phyloP scores from a whole-genome alignment of 768 basidiomycete genomes.

The Kwoniella dejecticola region DNA sequence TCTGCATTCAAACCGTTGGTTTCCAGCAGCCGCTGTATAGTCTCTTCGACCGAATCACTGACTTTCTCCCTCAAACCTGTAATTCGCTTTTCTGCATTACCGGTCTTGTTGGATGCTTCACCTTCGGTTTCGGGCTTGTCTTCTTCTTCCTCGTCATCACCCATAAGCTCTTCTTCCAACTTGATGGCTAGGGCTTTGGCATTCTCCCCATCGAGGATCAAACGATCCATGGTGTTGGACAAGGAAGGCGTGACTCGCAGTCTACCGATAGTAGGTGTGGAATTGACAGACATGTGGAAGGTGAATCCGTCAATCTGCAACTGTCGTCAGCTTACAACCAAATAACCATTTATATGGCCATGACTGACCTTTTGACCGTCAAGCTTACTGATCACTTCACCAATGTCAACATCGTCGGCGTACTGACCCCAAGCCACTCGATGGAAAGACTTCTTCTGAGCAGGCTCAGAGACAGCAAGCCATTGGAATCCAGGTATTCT shows the following conservation, averaged over 20 bases:
- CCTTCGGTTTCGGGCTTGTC: slow-evolving; percentile 58
- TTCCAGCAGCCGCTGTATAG: slow-evolving; percentile 73
- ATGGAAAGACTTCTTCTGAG: slow-evolving; percentile 90
- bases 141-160: slow-evolving; percentile 20
- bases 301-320: slow-evolving; percentile 90
- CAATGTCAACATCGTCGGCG: slow-evolving; percentile 79
- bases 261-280: slow-evolving; percentile 69
- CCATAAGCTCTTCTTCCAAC: slow-evolving; percentile 67
- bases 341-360: neutral
- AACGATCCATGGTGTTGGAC: slow-evolving; percentile 74
- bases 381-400: slow-evolving; percentile 68
- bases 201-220: slow-evolving; percentile 77
- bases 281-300: slow-evolving; percentile 72
- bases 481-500: slow-evolving; percentile 80
- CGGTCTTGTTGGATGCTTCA: slow-evolving; percentile 47
- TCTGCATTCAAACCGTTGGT: slow-evolving; percentile 66
- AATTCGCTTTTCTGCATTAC: slow-evolving; percentile 36
- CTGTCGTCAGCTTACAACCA: slow-evolving; percentile 8
- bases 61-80: slow-evolving; percentile 60
- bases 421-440: slow-evolving; percentile 93
- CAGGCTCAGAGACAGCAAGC: slow-evolving; percentile 85
- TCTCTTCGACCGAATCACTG: slow-evolving; percentile 77
- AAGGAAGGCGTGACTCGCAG: slow-evolving; percentile 80
- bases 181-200: slow-evolving; percentile 70
- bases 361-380: slow-evolving; percentile 77